Conservation (phyloP, 208 protist genomes). For the Phytomonas francai region DNA sequence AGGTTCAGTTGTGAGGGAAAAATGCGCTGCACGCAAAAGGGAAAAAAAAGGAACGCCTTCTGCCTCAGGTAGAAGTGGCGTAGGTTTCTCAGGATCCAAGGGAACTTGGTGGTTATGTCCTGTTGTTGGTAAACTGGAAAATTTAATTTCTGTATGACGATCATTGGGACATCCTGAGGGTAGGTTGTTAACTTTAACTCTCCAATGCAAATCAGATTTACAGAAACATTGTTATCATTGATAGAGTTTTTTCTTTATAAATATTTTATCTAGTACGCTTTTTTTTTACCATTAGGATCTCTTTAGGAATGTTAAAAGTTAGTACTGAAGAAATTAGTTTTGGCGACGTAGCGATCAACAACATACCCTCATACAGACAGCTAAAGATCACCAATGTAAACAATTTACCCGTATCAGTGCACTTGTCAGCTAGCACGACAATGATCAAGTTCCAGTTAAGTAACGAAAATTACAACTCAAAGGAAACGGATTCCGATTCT, state of each 20-base stretch:
- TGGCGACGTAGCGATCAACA: constrained; percentile 64
- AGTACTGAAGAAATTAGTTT: constrained; percentile 28
- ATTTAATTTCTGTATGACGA: not conserved
- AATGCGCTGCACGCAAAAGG: not conserved
- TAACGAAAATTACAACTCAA: constrained; percentile 49
- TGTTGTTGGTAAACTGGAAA: not conserved
- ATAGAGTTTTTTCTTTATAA: constrained; percentile 3
- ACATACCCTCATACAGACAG: constrained; percentile 42
- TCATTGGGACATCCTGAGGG: not conserved
- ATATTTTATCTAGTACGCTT: constrained; percentile 2
- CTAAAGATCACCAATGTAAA: constrained; percentile 39
- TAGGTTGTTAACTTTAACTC: not conserved
- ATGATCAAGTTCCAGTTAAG: constrained; percentile 40
- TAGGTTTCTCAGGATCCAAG: not conserved
- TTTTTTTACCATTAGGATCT: constrained; percentile 12
- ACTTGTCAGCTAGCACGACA: constrained; percentile 24
- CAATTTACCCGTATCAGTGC: constrained; percentile 22
- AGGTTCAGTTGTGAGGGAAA: not conserved
- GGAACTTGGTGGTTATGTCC: not conserved
- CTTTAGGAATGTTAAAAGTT: constrained; percentile 40
- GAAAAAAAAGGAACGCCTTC: not conserved
- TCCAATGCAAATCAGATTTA: not conserved
- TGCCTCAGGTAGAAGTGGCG: not conserved
- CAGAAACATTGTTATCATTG: not conserved
- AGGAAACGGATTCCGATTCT: constrained; percentile 12